Conservation (phyloP, 2,329 filamentous ascomycete genomes). For the Daldinia eschscholtzii region DNA sequence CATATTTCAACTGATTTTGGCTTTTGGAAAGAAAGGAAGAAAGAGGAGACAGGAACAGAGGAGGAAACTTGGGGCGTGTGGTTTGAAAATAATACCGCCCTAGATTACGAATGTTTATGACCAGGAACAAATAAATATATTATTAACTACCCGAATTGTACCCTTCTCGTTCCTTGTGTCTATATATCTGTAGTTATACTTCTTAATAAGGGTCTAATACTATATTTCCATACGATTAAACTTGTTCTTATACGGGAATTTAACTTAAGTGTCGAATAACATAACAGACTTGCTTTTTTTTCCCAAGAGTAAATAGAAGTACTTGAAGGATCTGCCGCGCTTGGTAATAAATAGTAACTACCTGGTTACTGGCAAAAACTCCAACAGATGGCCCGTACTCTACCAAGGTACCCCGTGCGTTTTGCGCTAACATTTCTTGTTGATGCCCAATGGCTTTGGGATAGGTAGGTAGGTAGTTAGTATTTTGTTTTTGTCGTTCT, state of each 20-base stretch:
- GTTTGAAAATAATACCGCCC: conserved; percentile 4
- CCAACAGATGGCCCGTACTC: conserved; percentile 7
- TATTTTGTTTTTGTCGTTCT: neutral
- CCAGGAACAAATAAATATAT: conserved; percentile 16
- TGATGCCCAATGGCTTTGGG: conserved; percentile 4
- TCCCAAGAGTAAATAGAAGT: neutral
- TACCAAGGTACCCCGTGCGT: conserved; percentile 8
- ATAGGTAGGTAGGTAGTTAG: neutral
- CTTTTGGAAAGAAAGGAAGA: neutral
- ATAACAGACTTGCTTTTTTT: conserved; percentile 3
- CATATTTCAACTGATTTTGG: neutral
- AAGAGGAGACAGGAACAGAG: neutral
- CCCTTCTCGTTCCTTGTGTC: neutral
- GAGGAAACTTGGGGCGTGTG: neutral
- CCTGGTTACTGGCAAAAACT: neutral
- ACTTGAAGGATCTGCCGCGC: neutral
- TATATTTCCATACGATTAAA: conserved; percentile 8
- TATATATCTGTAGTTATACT: neutral
- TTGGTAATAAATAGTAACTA: neutral
- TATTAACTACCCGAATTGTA: conserved; percentile 5
- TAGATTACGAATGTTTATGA: conserved; percentile 35
- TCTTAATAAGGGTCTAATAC: conserved; percentile 21
- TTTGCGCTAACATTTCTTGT: neutral
- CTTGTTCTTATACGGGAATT: neutral
- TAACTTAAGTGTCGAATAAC: neutral